Conservation (phyloP, 768 basidiomycete species). For the Neoboletus brunneissimus region DNA sequence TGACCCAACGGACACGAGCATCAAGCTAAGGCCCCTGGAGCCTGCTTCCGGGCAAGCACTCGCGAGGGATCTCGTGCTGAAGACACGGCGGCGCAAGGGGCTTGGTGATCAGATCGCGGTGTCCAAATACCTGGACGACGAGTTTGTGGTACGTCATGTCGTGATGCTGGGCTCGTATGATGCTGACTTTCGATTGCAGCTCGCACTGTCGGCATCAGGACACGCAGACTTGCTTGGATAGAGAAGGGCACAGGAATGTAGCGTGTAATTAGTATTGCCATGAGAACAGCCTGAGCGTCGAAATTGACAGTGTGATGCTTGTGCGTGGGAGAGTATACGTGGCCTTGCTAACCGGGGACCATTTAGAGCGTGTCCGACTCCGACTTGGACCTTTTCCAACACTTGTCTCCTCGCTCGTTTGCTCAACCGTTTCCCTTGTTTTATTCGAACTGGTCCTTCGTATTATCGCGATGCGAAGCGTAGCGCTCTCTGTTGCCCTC, state of each 20-base stretch:
- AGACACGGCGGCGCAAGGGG: slow-evolving; percentile 94
- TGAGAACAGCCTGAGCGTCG: slow-evolving; percentile 4
- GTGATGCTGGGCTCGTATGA: not conserved
- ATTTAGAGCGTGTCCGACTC: slow-evolving; percentile 32
- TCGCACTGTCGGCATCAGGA: slow-evolving; percentile 93
- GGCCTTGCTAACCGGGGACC: slow-evolving; percentile 36
- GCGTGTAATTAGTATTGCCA: slow-evolving; percentile 8
- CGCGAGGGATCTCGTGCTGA: slow-evolving; percentile 91
- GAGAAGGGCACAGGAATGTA: slow-evolving; percentile 15
- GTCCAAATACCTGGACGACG: slow-evolving; percentile 95
- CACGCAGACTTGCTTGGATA: slow-evolving; percentile 87
- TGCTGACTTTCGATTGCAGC: slow-evolving; percentile 41
- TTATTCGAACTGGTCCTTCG: slow-evolving; percentile 60
- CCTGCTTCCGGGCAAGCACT: slow-evolving; percentile 96
- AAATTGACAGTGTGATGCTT: not conserved
- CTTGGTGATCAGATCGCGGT: slow-evolving; percentile 96
- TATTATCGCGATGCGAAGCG: slow-evolving; percentile 75
- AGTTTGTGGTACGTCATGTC: slow-evolving; percentile 74
- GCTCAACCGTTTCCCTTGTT: slow-evolving; percentile 25
- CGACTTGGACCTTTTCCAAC: slow-evolving; percentile 18
- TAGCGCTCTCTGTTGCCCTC: slow-evolving; percentile 73
- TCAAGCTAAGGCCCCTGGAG: slow-evolving; percentile 93
- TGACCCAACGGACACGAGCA: slow-evolving; percentile 96
- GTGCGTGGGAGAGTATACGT: slow-evolving; percentile 47
- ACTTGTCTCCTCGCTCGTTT: slow-evolving; percentile 39